Base-by-base conservation (phyloP, 139 green algal species). In the Chlorella sp. region DNA sequence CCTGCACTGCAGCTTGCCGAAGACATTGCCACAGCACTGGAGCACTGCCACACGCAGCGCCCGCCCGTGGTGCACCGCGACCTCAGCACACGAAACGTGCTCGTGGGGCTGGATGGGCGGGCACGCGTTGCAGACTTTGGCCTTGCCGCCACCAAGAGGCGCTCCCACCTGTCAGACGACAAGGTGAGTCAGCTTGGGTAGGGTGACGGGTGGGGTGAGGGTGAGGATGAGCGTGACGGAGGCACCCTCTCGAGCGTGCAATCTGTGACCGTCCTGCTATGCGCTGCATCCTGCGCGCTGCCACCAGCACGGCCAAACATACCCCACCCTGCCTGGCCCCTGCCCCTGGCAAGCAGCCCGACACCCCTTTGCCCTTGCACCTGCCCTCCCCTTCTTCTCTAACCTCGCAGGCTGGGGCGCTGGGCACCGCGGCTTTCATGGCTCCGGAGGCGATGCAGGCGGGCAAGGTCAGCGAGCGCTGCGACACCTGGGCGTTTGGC, bases 51-150 rank as follows among this genome's bases (percentile, higher is more conserved):
- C 57, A 7, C 39, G 12, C 81, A 84, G 66, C 77, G 86, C 24
- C 90, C 81, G 26, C 87, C 78, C 12, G 34, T 93, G 16, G 88
- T 93, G 28, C 91, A 93, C 75, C 78, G 77, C 5, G 91, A 93
- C 75, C 80, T 93, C 18, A 40, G 90, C 0, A 82, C 53, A 11
- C 34, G 42, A 26, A 88, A 88, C 32, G 84, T 88, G 66, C 68
- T 88, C 66, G 39, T 88, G 40, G 84, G 68, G 21, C 16, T 39
- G 39, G 88, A 91, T n/a, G 80, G 79, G 2, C 71, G 53, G 11
- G 76, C 73, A 30, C 42, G 88, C 34, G 12, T 93, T 32, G 89
- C 88, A 26, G 91, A 93, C 48, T 93, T 92, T 89, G 91, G 91
- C 26, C 64, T 93, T 37, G 91, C 91, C 15, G n/a, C 26, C 11